Evolutionary conservation across 108 stramenopile species (phyloP), one percentile per base, ranked within the genome.

Genomic region (Skeletonema tropicum): DNA sequence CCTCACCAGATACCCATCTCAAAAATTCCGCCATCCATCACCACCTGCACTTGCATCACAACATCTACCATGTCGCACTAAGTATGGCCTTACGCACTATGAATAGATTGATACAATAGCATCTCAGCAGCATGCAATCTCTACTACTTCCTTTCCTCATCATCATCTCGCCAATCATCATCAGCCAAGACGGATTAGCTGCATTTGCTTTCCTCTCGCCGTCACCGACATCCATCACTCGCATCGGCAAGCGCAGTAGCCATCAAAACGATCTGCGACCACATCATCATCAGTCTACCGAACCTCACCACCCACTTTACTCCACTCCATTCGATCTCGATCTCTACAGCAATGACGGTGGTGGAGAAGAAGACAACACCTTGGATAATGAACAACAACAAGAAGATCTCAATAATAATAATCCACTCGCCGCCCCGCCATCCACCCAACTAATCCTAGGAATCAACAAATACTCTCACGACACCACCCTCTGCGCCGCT

Each of bases 401-500:
- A n/a, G 75, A 68, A 32, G 21, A 57, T 29, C 32, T 78, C 60
- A 13, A 74, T 17, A n/a, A n/a, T n/a, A n/a, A n/a, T n/a, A n/a
- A n/a, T n/a, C 83, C 78, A 59, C 64, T 91, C 14, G 86, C 85
- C 2, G 84, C 71, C 23, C 74, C 85, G 15, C 74, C 81, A 17
- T 79, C 82, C 31, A 92, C 88, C 4, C 77, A 89, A 66, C 84
- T 97, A 3, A 79, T 98, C 9, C 35, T 98, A 13, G 97, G 97
- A 0, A 73, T 98, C 62, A 97, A 97, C 85, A 97, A 97, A 74
- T 98, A 97, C 73, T 87, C 90, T 6, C 96, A 98, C 70, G 97
- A 98, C 64, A 89, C 95, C 2, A 72, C 90, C 9, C 55, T 97
- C 6, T 98, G 94, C 72, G 92, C 95, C 14, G 91, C 95, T 15